phyloP scores from a whole-genome alignment of 352 stramenopile genomes.

The Globisporangium polare region DNA sequence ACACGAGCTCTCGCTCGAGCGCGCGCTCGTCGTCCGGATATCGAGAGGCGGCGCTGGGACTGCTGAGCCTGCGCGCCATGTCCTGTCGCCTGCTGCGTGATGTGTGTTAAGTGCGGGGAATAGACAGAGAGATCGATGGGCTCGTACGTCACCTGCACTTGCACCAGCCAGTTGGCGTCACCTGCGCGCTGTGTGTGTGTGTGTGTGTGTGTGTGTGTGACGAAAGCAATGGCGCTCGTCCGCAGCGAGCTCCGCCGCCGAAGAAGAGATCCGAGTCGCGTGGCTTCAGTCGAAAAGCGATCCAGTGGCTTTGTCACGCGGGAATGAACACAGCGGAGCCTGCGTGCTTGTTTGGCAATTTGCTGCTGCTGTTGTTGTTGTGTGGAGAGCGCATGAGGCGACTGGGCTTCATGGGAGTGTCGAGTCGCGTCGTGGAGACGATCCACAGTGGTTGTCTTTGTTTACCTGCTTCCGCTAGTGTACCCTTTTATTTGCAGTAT shows the following conservation, averaged over 20 bases:
- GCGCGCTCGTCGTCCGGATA: not conserved
- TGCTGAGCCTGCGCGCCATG: conserved; percentile 2
- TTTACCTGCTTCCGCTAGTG: too few species aligned
- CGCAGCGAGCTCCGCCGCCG: not conserved
- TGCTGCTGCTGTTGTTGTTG: too few species aligned
- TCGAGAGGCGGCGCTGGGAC: not conserved
- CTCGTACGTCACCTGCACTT: not conserved
- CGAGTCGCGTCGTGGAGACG: too few species aligned
- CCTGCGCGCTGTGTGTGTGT: too few species aligned
- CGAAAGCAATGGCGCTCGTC: not conserved
- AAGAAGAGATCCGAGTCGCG: too few species aligned
- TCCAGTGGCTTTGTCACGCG: not conserved
- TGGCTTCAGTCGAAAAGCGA: not conserved
- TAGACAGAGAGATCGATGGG: not conserved
- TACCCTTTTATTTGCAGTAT: too few species aligned
- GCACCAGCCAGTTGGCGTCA: too few species aligned
- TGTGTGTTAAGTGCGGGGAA: not conserved
- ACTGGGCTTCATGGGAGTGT: too few species aligned
- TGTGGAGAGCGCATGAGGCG: too few species aligned
- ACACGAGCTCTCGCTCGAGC: conserved; percentile 4
- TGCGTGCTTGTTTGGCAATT: too few species aligned
- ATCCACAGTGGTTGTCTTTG: too few species aligned
- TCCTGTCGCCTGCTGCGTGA: not conserved
- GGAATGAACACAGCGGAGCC: conserved; percentile 1
- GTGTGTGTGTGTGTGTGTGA: too few species aligned